Conservation (phyloP, 2,329 filamentous ascomycete genomes). For the Curvularia lunata region DNA sequence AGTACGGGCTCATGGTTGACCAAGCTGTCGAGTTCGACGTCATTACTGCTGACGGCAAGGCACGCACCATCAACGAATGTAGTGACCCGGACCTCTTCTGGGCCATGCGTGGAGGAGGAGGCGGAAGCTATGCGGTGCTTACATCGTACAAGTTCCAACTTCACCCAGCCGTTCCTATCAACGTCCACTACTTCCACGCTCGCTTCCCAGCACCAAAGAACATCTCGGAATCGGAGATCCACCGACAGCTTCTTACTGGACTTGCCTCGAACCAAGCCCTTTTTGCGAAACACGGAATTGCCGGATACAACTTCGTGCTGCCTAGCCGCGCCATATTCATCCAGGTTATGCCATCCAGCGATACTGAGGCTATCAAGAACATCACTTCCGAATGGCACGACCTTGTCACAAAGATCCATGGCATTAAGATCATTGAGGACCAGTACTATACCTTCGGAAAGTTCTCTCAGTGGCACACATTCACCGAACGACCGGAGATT, state of each 20-base stretch:
- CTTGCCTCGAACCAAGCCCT: slow-evolving; percentile 41
- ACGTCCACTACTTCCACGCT: slow-evolving; percentile 47
- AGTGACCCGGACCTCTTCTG: slow-evolving; percentile 45
- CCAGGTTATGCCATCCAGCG: slow-evolving; percentile 38
- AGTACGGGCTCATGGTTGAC: slow-evolving; percentile 51
- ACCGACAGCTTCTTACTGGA: slow-evolving; percentile 40
- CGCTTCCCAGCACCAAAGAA: slow-evolving; percentile 34
- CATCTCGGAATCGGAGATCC: slow-evolving; percentile 40
- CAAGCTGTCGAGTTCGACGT: slow-evolving; percentile 47
- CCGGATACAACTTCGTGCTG: slow-evolving; percentile 47
- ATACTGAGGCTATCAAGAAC: slow-evolving; percentile 33
- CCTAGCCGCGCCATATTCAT: slow-evolving; percentile 42
- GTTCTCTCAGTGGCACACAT: slow-evolving; percentile 42
- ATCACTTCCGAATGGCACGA: slow-evolving; percentile 41
- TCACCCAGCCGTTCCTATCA: slow-evolving; percentile 42
- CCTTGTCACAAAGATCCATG: slow-evolving; percentile 42
- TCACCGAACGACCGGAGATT: slow-evolving; percentile 39
- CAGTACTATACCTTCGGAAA: slow-evolving; percentile 40
- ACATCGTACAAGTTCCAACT: slow-evolving; percentile 48
- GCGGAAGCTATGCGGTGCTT: slow-evolving; percentile 46
- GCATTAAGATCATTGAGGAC: slow-evolving; percentile 41
- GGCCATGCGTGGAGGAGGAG: slow-evolving; percentile 48
- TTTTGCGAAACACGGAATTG: slow-evolving; percentile 40
- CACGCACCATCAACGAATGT: slow-evolving; percentile 44
- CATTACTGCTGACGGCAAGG: slow-evolving; percentile 41